Percentiles rank a stretch among this genome's conserved stretches.
Evolutionary conservation across 2,329 filamentous ascomycete genomes (phyloP).

Genomic region (Diaporthe vexans): DNA sequence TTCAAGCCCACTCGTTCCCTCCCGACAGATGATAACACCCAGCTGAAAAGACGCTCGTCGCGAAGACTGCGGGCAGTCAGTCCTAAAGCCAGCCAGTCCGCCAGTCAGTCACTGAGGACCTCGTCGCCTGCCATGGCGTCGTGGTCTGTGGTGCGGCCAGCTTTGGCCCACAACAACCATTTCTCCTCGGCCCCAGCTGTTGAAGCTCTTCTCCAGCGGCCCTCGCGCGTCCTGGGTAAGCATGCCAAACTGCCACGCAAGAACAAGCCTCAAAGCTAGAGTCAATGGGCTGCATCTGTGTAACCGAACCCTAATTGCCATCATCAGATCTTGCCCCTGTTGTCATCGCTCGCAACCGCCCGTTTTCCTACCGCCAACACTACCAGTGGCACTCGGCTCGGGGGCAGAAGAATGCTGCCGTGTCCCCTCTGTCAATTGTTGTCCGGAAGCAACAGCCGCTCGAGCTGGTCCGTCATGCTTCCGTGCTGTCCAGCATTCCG

Average conservation of each 20-base stretch:
- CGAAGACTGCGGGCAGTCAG: constrained; percentile 38
- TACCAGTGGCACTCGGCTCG: constrained; percentile 58
- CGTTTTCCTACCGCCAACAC: constrained; percentile 43
- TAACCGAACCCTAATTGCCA: constrained; percentile 10
- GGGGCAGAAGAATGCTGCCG: constrained; percentile 45
- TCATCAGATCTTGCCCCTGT: constrained; percentile 32
- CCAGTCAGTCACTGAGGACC: neutral
- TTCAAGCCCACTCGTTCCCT: neutral
- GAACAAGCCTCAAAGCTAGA: constrained; percentile 15
- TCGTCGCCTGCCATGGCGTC: constrained; percentile 42
- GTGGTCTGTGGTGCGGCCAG: constrained; percentile 45
- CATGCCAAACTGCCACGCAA: neutral
- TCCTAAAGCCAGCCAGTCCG: neutral
- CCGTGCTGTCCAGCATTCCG: constrained; percentile 50
- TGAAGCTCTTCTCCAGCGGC: constrained; percentile 41
- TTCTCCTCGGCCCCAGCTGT: constrained; percentile 33
- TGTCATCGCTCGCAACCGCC: constrained; percentile 13
- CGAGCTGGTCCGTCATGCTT: constrained; percentile 57
- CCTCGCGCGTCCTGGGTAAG: constrained; percentile 43
- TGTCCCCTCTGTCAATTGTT: constrained; percentile 46
- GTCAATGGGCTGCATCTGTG: neutral
- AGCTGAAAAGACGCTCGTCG: constrained; percentile 35
- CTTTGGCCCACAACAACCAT: constrained; percentile 41
- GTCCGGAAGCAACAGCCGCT: constrained; percentile 50
- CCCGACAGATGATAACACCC: constrained; percentile 34